Conservation (phyloP, 1,139 yeast genomes). For the Spencermartinsiella ligniputridi region DNA sequence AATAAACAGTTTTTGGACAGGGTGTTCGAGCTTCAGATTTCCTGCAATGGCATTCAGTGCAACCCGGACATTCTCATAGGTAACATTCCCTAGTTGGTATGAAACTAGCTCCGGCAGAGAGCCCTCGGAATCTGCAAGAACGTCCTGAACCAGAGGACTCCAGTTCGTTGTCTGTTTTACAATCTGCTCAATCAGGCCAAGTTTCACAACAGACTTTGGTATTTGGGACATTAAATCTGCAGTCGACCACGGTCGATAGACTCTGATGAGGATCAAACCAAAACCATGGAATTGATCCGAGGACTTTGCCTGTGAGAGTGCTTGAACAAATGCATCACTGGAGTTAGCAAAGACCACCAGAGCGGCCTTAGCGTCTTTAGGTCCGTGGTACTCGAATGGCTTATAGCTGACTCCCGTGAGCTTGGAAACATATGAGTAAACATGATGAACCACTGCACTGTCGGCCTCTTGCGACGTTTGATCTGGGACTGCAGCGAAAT, state of each 20-base stretch:
- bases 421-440: neutral
- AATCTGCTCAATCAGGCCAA: constrained; percentile 64
- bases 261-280: constrained; percentile 54
- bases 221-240: constrained; percentile 46
- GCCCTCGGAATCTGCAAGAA: constrained; percentile 50
- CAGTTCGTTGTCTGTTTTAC: constrained; percentile 46
- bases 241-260: constrained; percentile 69
- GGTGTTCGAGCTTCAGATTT: constrained; percentile 50
- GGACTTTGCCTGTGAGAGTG: constrained; percentile 26
- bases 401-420: constrained; percentile 21
- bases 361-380: constrained; percentile 44
- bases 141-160: constrained; percentile 71
- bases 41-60: constrained; percentile 48
- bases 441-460: constrained; percentile 22
- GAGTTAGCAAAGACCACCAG: constrained; percentile 61
- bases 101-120: constrained; percentile 47
- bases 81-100: constrained; percentile 52
- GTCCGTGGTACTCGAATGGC: constrained; percentile 42
- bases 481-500: constrained; percentile 6
- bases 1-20: constrained; percentile 59
- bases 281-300: constrained; percentile 37
- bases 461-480: constrained; percentile 16
- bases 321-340: constrained; percentile 43
- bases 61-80: constrained; percentile 41
- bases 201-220: constrained; percentile 52